A percentile compares a stretch with the other conserved stretches of the same genome.
Conservation (phyloP, 2,329 filamentous ascomycete species). For the Bipolaris zeicola region DNA sequence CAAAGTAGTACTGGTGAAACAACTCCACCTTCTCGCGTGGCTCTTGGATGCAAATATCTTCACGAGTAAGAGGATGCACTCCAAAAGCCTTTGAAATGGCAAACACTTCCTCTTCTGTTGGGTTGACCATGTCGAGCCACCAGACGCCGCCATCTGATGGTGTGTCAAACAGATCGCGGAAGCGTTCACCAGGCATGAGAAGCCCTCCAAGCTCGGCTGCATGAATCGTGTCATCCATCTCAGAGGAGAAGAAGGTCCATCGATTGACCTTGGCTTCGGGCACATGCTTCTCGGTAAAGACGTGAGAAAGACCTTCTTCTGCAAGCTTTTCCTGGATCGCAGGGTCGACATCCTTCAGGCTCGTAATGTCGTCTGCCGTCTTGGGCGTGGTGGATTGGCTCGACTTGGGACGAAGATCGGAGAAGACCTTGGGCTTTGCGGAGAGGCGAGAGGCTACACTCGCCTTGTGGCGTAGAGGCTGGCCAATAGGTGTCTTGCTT, state of each 20-base stretch:
- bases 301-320: conserved; percentile 45
- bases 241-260: conserved; percentile 97
- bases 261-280: conserved; percentile 68
- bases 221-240: conserved; percentile 91
- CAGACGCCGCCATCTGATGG: conserved; percentile 81
- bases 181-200: conserved; percentile 84
- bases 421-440: conserved; percentile 62
- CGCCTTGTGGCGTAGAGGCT: conserved; percentile 48
- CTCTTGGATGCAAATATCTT: conserved; percentile 95
- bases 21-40: conserved; percentile 98
- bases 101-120: conserved; percentile 84
- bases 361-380: conserved; percentile 41
- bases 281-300: conserved; percentile 40
- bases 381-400: conserved; percentile 44
- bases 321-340: conserved; percentile 53
- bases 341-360: conserved; percentile 36
- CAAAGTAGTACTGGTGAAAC: conserved; percentile 97
- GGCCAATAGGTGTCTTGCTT: conserved; percentile 53
- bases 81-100: conserved; percentile 93
- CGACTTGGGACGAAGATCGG: conserved; percentile 62
- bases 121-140: conserved; percentile 95
- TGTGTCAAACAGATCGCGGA: conserved; percentile 83
- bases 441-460: conserved; percentile 49
- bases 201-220: conserved; percentile 86
- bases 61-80: conserved; percentile 91